phyloP scores from a whole-genome alignment of 2,329 filamentous ascomycete genomes.

The Claviceps citrina region DNA sequence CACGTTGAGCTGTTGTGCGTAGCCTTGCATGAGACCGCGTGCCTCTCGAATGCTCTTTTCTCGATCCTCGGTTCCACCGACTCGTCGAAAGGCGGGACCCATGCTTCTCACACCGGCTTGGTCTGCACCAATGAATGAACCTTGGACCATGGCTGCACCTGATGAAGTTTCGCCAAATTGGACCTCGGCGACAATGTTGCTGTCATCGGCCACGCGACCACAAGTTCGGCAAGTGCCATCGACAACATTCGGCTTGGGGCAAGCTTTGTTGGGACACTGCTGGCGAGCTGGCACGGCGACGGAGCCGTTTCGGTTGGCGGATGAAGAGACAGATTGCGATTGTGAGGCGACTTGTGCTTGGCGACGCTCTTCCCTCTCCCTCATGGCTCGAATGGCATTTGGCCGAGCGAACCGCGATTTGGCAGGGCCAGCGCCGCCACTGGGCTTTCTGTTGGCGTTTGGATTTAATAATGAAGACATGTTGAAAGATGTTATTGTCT shows the following conservation, averaged over 20 bases:
- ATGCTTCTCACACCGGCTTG: constrained; percentile 62
- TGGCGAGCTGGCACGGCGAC: constrained; percentile 21
- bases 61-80: constrained; percentile 42
- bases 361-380: constrained; percentile 33
- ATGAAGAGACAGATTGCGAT: constrained; percentile 13
- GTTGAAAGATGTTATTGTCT: neutral
- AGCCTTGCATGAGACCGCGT: constrained; percentile 43
- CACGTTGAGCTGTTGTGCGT: constrained; percentile 44
- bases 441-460: constrained; percentile 21
- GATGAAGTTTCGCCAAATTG: constrained; percentile 76
- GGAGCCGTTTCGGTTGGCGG: constrained; percentile 15
- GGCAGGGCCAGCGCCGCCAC: constrained; percentile 13
- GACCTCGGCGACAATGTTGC: constrained; percentile 83
- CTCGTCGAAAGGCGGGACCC: constrained; percentile 45
- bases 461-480: constrained; percentile 35
- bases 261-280: constrained; percentile 44
- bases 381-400: constrained; percentile 36
- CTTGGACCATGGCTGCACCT: constrained; percentile 80
- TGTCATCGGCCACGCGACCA: constrained; percentile 69
- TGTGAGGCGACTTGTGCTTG: constrained; percentile 16
- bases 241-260: constrained; percentile 44
- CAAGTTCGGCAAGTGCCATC: constrained; percentile 67
- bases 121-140: constrained; percentile 72
- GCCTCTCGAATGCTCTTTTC: constrained; percentile 46
- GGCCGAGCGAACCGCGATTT: constrained; percentile 28